Percentiles rank a stretch among this genome's conserved stretches.
Conservation (phyloP, 345 rosid genomes). For the Pistacia vera region DNA sequence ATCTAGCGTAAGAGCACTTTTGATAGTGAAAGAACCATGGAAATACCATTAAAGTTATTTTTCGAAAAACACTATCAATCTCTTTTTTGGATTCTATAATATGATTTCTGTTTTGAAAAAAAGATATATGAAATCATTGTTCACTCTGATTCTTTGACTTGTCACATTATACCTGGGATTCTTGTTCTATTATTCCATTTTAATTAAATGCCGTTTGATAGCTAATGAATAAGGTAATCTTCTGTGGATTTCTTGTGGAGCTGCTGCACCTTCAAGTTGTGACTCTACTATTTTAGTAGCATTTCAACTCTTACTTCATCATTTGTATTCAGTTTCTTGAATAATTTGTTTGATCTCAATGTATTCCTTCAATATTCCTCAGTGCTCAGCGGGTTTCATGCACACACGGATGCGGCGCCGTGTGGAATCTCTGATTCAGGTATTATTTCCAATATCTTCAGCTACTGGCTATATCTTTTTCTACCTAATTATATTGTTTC, state of each 20-base stretch:
- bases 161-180: not conserved
- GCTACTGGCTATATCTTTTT: not conserved
- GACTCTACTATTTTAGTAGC: not conserved
- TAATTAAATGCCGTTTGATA: not conserved
- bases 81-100: not conserved
- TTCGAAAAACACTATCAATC: not conserved
- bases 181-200: not conserved
- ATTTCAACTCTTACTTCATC: not conserved
- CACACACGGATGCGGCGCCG: constrained; percentile 95
- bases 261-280: not conserved
- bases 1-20: not conserved
- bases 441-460: constrained; percentile 20
- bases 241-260: not conserved
- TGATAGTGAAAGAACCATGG: not conserved
- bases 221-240: not conserved
- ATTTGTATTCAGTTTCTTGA: not conserved
- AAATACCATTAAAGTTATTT: not conserved
- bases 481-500: not conserved
- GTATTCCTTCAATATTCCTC: constrained; percentile 15
- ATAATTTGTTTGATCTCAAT: constrained; percentile 7
- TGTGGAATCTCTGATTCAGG: constrained; percentile 92
- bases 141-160: constrained; percentile 6
- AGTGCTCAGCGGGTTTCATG: constrained; percentile 98
- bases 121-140: not conserved
- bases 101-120: not conserved